Evolutionary conservation across 73 alveolate genomes (phyloP).

Genomic region (Paramecium octaurelia): DNA sequence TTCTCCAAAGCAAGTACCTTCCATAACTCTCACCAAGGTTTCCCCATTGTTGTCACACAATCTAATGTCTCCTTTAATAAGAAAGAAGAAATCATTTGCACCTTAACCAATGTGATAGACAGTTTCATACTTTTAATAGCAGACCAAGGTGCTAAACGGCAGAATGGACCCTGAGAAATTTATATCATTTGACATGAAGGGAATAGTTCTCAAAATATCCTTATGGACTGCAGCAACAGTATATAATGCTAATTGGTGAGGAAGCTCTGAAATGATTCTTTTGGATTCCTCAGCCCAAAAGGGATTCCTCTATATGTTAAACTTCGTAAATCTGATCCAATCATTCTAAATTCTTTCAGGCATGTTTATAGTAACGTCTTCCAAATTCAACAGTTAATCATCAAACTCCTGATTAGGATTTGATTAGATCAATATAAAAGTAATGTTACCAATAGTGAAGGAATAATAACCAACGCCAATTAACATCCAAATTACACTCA

Average conservation of each 20-base stretch:
- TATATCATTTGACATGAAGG: conserved; percentile 31
- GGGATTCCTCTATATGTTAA: neutral
- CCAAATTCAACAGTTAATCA: neutral
- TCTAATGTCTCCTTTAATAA: conserved; percentile 54
- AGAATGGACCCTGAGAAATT: conserved; percentile 26
- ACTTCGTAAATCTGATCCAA: neutral
- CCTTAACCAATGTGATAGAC: conserved; percentile 26
- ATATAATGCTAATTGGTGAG: neutral
- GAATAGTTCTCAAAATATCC: conserved; percentile 32
- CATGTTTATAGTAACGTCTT: neutral
- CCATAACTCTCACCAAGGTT: conserved; percentile 32
- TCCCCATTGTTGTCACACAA: neutral
- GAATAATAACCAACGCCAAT: conserved; percentile 83
- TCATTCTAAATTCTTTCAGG: neutral
- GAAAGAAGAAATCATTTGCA: conserved; percentile 58
- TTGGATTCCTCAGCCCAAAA: conserved; percentile 37
- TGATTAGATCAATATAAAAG: conserved; percentile 66
- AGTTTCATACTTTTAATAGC: conserved; percentile 3
- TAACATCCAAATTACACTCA: conserved; percentile 80
- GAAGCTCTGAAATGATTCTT: neutral
- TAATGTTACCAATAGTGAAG: conserved; percentile 73
- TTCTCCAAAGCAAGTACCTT: conserved; percentile 64
- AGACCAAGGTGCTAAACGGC: neutral
- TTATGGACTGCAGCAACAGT: conserved; percentile 36
- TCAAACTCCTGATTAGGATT: conserved; percentile 8